Base-by-base conservation (phyloP, 495 filamentous ascomycete species). In the Podospora australis region DNA sequence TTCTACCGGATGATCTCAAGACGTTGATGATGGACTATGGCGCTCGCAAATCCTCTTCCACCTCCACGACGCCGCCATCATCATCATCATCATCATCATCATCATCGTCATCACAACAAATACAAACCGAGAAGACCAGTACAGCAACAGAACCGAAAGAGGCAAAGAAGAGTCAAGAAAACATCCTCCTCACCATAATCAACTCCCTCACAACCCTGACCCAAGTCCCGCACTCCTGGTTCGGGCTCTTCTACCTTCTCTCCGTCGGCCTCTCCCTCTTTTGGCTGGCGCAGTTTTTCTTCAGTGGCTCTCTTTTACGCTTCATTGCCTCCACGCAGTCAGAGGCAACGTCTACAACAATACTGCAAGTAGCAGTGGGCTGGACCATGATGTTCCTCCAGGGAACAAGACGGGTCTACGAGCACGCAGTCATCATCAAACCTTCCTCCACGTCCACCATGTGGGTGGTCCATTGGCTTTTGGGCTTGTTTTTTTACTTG, bases 151-250 rank as follows among this genome's bases (percentile, higher is more conserved):
- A n/a, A 39, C n/a, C 26, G 24, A 14, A 22, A 41, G 42, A 17
- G 20, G 6, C 26, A 47, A 38, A 36, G 6, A 19, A n/a, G 14
- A 19, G 25, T n/a, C 17, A 29, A 49, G 11, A 48, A 10, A 49
- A 55, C 25, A 38, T 42, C 28, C 41, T 71, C n/a, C 20, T 64
- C 39, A 38, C 46, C 4, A 26, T 66, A 24, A 34, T 73, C 38
- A 57, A 49, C 26, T 46, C 53, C 32, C 44, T 59, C 20, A 70
- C 63, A 5, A 69, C 67, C 28, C 59, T 49, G 34, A 64, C 59
- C 46, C 72, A 71, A 58, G 85, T 97, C 9, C 90, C 94, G 3
- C 92, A 96, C 63, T 70, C 74, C 43, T 98, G 83, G 74, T 98
- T 98, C 67, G 74, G 69, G 6, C 83, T 90, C 47, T 98, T 95